Evolutionary conservation across 2,329 filamentous ascomycete species (phyloP), one percentile per base, ranked within the genome.

Genomic region (Sordariomycetes sp.): DNA sequence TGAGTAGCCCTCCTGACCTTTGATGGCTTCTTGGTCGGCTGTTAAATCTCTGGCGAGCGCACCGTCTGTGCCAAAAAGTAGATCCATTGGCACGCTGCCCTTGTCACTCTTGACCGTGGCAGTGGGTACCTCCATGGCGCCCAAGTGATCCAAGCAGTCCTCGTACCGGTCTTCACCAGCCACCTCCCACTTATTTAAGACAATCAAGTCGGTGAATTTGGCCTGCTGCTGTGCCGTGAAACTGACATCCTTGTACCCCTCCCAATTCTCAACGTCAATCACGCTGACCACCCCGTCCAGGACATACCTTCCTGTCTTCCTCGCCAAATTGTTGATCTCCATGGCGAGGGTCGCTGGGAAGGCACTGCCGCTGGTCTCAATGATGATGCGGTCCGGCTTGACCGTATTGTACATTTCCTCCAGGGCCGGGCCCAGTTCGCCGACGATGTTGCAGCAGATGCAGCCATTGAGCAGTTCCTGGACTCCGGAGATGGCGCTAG

Each of bases 391-490:
- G 53, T 95, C 84, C 1, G 87, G 90, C 5, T 42, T 38, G 21
- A 68, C 56, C 11, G 54, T 56, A 17, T 63, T 57, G 33, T 74
- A 72, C 26, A 98, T 77, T 50, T 92, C 79, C 28, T 72, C 63
- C 14, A 98, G 77, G 2, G 90, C 88, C 31, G 82, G 78, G 39
- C 77, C 75, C 7, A 98, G 76, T 57, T 94, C 86, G 12, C 92
- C 92, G 40, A 98, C 90, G 18, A 96, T 81, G 55, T 96, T 96
- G 66, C 92, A 98, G 73, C 92, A 98, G 59, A 98, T 96, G 63
- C 92, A 96, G 45, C 90, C 92, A 56, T 94, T 94, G 35, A 98
- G 79, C 2, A 98, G 72, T 59, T 98, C 92, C 48, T 84, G 83
- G 5, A 94, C 88, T 36, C 87, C 90, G 1, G 86, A 82, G 46